Conservation (phyloP, 768 basidiomycete species). For the Ephemerocybe angulata region DNA sequence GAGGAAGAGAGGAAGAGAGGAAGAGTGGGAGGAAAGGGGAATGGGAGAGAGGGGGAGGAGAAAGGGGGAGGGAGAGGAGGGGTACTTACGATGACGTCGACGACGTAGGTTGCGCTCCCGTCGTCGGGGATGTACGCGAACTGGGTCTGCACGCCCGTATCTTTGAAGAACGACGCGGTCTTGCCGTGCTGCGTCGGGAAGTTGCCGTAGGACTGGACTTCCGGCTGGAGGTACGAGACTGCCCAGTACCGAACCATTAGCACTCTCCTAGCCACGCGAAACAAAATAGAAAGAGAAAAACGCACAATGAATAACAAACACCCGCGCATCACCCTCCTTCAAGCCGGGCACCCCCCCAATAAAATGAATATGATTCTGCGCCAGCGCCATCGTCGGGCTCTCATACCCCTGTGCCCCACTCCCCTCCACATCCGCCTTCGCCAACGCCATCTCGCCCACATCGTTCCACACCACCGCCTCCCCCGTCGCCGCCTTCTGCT, state of each 20-base stretch:
- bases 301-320: conserved; percentile 78
- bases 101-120: conserved; percentile 63
- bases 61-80: neutral
- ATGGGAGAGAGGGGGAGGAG: conserved; percentile 2
- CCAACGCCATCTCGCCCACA: conserved; percentile 53
- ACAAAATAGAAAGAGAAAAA: neutral
- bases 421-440: neutral
- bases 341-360: conserved; percentile 52
- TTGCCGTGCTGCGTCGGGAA: conserved; percentile 72
- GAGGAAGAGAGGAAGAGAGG: too few relatives aligned
- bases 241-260: neutral
- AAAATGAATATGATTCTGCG: conserved; percentile 74
- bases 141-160: conserved; percentile 57
- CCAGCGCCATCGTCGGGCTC: conserved; percentile 58
- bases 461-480: conserved; percentile 65
- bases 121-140: conserved; percentile 78
- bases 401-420: conserved; percentile 47
- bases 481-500: neutral
- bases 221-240: conserved; percentile 72
- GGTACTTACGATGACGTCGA: conserved; percentile 58
- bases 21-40: too few relatives aligned
- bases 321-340: conserved; percentile 53
- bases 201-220: conserved; percentile 53
- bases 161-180: conserved; percentile 66
- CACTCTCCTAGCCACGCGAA: neutral